These are phyloP conservation scores for Conticribra weissflogii DNA, from an alignment of 108 stramenopile genomes.

Conservation along the genomic window DNA sequence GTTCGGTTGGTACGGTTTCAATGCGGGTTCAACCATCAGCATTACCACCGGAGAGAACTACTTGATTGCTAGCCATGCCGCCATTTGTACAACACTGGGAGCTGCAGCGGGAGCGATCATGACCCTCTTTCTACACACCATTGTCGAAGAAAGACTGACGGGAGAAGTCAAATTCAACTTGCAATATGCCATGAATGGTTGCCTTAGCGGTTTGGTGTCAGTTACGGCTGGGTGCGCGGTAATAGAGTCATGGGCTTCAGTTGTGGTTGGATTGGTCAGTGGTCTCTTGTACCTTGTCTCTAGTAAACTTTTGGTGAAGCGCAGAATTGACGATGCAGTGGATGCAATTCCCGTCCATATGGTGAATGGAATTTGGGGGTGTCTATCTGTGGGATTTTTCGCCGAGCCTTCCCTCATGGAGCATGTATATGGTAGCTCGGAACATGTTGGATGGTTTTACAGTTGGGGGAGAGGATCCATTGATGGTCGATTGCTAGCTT, in stretches of 20 bases:
- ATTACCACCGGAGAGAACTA: slow-evolving; percentile 34
- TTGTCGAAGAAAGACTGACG: slow-evolving; percentile 51
- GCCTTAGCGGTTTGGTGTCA: slow-evolving; percentile 73
- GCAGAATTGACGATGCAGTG: slow-evolving; percentile 90
- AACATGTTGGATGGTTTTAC: slow-evolving; percentile 78
- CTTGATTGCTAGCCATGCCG: slow-evolving; percentile 59
- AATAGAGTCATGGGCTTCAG: slow-evolving; percentile 79
- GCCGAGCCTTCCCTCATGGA: slow-evolving; percentile 31
- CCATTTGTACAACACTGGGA: slow-evolving; percentile 85
- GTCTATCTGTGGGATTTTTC: slow-evolving; percentile 58
- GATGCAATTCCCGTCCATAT: slow-evolving; percentile 92
- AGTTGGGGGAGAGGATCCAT: slow-evolving; percentile 47
- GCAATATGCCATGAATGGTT: slow-evolving; percentile 74
- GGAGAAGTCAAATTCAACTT: slow-evolving; percentile 74
- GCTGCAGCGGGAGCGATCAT: slow-evolving; percentile 63
- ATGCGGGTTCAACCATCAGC: slow-evolving; percentile 73
- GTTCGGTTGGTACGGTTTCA: slow-evolving; percentile 97
- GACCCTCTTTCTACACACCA: slow-evolving; percentile 62
- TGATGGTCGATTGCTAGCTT: slow-evolving; percentile 67
- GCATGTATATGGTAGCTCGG: slow-evolving; percentile 34
- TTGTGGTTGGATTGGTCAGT: slow-evolving; percentile 82
- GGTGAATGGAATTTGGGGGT: slow-evolving; percentile 31
- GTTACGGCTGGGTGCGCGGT: slow-evolving; percentile 79
- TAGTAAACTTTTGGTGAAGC: slow-evolving; percentile 59
- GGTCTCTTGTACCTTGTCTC: slow-evolving; percentile 75